These are phyloP conservation scores for Artemisia argyi DNA, from an alignment of 129 eudicot genomes.

Conservation along the genomic window DNA sequence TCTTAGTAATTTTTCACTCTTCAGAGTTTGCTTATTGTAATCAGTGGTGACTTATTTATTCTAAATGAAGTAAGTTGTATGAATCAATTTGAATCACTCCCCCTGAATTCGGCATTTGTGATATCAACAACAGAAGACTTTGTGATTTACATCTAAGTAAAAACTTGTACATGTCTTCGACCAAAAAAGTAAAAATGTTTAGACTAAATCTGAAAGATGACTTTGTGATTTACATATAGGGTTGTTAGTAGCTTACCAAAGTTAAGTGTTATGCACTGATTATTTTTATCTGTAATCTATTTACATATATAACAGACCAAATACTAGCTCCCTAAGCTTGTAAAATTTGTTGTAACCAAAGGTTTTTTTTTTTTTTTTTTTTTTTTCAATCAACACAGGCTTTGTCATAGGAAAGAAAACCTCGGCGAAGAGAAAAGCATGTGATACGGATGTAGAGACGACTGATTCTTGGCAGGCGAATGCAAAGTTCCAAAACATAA, in stretches of 20 bases:
- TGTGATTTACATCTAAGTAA: too few species aligned
- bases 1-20: not conserved
- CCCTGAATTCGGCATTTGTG: not conserved
- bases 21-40: not conserved
- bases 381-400: constrained; percentile 40
- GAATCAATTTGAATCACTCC: not conserved
- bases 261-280: not conserved
- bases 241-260: not conserved
- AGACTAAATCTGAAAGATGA: constrained; percentile 2
- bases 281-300: not conserved
- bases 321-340: not conserved
- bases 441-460: constrained; percentile 26
- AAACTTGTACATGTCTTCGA: too few species aligned
- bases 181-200: not conserved
- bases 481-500: constrained; percentile 64
- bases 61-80: not conserved
- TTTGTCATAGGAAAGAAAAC: constrained; percentile 71
- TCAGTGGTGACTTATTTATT: not conserved
- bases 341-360: constrained; percentile 6
- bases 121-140: too few species aligned
- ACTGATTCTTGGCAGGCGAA: constrained; percentile 59
- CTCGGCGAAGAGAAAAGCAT: constrained; percentile 40
- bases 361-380: not conserved
- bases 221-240: not conserved
- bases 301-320: not conserved